These are phyloP conservation scores for Postia placenta DNA, from an alignment of 768 basidiomycete genomes.

Conservation along the genomic window DNA sequence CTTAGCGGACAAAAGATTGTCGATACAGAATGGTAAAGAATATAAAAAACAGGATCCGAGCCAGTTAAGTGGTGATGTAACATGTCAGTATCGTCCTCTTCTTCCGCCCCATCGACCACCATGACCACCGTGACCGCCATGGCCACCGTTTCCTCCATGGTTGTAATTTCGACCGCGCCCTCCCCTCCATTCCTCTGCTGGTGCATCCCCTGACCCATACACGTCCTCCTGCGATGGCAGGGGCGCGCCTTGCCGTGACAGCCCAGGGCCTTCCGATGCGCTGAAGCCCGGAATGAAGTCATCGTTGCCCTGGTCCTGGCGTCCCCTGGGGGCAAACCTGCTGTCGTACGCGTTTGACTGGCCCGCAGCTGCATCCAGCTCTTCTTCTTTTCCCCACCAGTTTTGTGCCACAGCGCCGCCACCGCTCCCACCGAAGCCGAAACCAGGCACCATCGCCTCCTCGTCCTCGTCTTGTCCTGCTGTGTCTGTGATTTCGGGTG, in stretches of 20 bases:
- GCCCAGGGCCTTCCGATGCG: conserved; percentile 17
- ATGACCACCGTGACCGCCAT: conserved; percentile 6
- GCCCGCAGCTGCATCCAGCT: conserved; percentile 16
- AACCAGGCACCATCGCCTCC: conserved; percentile 69
- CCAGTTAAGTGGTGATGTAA: too few relatives aligned
- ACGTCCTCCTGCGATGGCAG: conserved; percentile 49
- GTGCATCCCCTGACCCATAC: conserved; percentile 23
- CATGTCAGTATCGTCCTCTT: not conserved
- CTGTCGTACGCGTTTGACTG: conserved; percentile 16
- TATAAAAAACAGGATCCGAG: too few relatives aligned
- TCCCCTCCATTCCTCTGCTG: conserved; percentile 27
- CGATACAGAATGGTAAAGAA: too few relatives aligned
- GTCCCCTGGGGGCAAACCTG: conserved; percentile 3
- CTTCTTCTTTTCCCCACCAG: conserved; percentile 46
- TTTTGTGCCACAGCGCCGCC: conserved; percentile 20
- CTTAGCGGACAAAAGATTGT: too few relatives aligned
- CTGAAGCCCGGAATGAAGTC: conserved; percentile 57
- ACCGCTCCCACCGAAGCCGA: conserved; percentile 30
- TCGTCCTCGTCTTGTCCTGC: conserved; percentile 52
- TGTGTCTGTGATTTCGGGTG: conserved; percentile 58
- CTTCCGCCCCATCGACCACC: conserved; percentile 1
- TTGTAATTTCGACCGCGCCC: conserved; percentile 10
- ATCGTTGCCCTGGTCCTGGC: conserved; percentile 31
- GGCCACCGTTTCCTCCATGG: conserved; percentile 10
- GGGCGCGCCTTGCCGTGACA: conserved; percentile 27